These are phyloP conservation scores for Anisodus tanguticus DNA, from an alignment of 257 asterid species.

Conservation along the genomic window DNA sequence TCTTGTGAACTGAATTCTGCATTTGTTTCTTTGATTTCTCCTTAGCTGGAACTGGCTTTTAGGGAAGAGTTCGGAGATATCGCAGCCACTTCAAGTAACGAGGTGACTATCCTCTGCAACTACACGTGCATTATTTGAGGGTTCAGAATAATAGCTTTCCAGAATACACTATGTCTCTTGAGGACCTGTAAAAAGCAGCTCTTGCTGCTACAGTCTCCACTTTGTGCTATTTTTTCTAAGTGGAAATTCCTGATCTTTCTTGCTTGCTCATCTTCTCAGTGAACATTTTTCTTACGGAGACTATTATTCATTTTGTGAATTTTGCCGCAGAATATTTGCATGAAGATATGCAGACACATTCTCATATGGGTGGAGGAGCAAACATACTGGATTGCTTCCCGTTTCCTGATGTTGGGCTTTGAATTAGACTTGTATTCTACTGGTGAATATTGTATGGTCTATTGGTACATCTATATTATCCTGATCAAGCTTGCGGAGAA, in stretches of 20 bases:
- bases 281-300: not conserved
- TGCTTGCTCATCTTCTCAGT: not conserved
- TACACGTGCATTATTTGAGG: not conserved
- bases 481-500: constrained; percentile 96
- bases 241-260: constrained; percentile 1
- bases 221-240: not conserved
- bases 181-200: constrained; percentile 16
- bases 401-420: constrained; percentile 89
- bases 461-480: constrained; percentile 88
- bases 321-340: constrained; percentile 55
- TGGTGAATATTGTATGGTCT: constrained; percentile 96
- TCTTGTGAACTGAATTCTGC: constrained; percentile 37
- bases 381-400: constrained; percentile 95
- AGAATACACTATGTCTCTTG: not conserved
- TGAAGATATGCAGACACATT: constrained; percentile 77
- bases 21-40: constrained; percentile 36
- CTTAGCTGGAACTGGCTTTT: constrained; percentile 87
- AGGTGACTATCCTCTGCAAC: constrained; percentile 54
- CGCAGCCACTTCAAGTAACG: constrained; percentile 64
- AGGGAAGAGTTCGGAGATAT: constrained; percentile 69
- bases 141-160: not conserved
- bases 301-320: not conserved
- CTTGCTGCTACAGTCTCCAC: not conserved
- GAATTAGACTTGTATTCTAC: constrained; percentile 89
- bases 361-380: constrained; percentile 97